These are phyloP conservation scores for Athelia sp. DNA, from an alignment of 1,284 basidiomycete species.

Conservation along the genomic window DNA sequence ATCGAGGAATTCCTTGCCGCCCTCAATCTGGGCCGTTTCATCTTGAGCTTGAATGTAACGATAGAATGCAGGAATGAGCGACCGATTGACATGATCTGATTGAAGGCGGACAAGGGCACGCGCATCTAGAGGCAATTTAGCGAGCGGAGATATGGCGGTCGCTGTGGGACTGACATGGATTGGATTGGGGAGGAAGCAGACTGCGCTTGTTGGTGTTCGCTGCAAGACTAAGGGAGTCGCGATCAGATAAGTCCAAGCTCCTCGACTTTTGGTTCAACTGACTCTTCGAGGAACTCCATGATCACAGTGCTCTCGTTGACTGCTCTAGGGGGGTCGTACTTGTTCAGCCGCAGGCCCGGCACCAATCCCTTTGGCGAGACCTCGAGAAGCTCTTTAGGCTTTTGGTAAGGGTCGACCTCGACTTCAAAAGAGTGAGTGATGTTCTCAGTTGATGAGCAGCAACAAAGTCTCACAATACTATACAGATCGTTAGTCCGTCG, in stretches of 20 bases:
- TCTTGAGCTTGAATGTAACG: conserved; percentile 76
- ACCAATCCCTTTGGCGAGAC: conserved; percentile 79
- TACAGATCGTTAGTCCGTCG: background rate
- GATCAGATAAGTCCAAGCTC: no score
- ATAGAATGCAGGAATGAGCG: conserved; percentile 72
- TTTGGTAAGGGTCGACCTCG: conserved; percentile 81
- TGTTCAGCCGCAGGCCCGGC: conserved; percentile 59
- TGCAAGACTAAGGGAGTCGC: conserved; percentile 35
- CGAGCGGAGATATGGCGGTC: conserved; percentile 3
- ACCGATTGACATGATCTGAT: conserved; percentile 61
- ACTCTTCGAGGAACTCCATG: conserved; percentile 74
- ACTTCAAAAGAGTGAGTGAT: conserved; percentile 30
- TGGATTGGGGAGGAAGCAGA: conserved; percentile 51
- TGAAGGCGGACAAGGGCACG: conserved; percentile 65
- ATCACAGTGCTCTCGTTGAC: conserved; percentile 72
- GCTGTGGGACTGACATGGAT: conserved; percentile 48
- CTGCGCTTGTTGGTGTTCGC: conserved; percentile 37
- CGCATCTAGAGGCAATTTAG: conserved; percentile 38
- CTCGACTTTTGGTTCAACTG: no score
- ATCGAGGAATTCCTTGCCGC: conserved; percentile 51
- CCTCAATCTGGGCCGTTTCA: conserved; percentile 45
- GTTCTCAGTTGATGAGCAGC: background rate
- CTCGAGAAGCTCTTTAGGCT: conserved; percentile 71
- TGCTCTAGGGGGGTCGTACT: conserved; percentile 44
- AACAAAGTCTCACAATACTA: conserved; percentile 12